A percentile compares a stretch with the other conserved stretches of the same genome.
Conservation (phyloP, 331 rosid genomes). For the Ulmus americana region DNA sequence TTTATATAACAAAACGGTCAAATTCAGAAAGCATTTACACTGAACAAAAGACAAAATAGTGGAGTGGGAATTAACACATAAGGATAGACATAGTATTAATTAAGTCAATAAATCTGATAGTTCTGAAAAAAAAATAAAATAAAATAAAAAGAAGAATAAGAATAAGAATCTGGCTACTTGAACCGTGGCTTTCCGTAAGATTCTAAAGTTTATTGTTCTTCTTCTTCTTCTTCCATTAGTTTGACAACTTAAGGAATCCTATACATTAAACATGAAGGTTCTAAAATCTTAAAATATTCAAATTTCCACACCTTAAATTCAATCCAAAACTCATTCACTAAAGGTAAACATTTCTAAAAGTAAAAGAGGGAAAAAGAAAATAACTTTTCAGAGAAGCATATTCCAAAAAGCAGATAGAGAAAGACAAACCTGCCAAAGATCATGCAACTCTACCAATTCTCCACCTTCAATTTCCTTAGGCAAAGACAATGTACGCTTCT, state of each 20-base stretch:
- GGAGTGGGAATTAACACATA: neutral
- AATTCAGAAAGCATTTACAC: neutral
- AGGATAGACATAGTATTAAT: neutral
- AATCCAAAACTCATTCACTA: neutral
- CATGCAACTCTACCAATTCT: conserved; percentile 59
- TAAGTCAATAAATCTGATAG: too few species aligned
- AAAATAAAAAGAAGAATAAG: neutral
- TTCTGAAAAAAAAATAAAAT: too few species aligned
- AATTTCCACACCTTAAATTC: neutral
- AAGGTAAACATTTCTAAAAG: neutral
- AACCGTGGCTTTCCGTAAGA: conserved; percentile 1
- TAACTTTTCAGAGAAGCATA: conserved; percentile 6
- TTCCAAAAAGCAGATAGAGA: conserved; percentile 16
- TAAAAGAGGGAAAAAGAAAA: neutral
- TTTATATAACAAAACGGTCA: neutral
- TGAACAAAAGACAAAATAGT: neutral
- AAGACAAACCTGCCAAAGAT: conserved; percentile 78
- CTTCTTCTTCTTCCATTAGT: neutral
- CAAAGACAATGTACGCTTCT: conserved; percentile 48
- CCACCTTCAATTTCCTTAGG: conserved; percentile 62
- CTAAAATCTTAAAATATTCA: conserved; percentile 18
- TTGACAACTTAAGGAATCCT: neutral
- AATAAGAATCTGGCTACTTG: neutral
- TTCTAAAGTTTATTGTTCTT: conserved; percentile 1
- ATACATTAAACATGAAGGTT: conserved; percentile 4